Base-by-base conservation (phyloP, 164 flowering plant genomes). In the Pachysandra terminalis region DNA sequence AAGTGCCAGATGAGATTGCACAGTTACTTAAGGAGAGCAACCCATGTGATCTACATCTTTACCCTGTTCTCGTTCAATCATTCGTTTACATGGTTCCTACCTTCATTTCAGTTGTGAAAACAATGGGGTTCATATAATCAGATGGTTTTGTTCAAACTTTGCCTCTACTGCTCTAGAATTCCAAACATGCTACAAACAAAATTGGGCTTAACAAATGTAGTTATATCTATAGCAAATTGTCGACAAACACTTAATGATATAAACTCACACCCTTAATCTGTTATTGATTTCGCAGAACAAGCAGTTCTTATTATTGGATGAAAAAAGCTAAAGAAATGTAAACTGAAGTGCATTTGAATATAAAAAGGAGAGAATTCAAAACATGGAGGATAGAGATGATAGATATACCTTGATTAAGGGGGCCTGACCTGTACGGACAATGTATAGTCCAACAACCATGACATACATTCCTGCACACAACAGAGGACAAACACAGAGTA, bases 361-460 rank as follows among this genome's bases (percentile, higher is more conserved):
- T 14, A 27, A 17, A 23, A 16, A 25, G 14, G n/a, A 40, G 52
- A 62, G 40, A 41, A 0, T 16, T 60, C 48, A 35, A 19, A 25
- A 7, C 13, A 25, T 22, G 21, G 41, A 62, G 5, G n/a, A n/a
- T n/a, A 55, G 23, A 26, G 35, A 32, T 32, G 22, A 1, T 23
- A 48, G 22, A 1, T 23, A 48, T 67, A 93, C 98, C 95, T 83
- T 84, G 59, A 93, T 82, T 64, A 82, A 13, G 26, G 97, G 86
- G 8, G 63, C 58, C 37, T 82, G 89, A 41, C 71, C 85, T 0
- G 71, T n/a, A 51, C 85, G 87, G 22, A 74, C 41, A 55, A 61
- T 17, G 56, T 68, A 85, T 2, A 56, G 78, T 32, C 98, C 98
- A 41, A 94, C 83, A 45, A 90, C 95, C 98, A 94, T 90, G 17